Percentiles rank a stretch among this genome's conserved stretches.
Conservation (phyloP, 495 filamentous ascomycete genomes). For the Oleoguttula mirabilis region DNA sequence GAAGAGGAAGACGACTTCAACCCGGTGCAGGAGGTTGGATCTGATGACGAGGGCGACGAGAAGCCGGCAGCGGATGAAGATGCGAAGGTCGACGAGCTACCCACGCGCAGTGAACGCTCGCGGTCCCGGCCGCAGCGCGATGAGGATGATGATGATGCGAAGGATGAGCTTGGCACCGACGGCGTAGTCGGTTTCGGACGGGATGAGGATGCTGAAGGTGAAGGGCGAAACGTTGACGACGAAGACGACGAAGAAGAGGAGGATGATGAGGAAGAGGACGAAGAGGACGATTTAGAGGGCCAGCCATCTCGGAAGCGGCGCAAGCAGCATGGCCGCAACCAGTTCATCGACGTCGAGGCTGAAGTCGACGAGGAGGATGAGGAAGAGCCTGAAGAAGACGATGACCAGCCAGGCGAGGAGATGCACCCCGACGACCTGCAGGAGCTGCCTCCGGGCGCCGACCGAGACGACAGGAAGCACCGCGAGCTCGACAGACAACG, state of each 20-base stretch:
- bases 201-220: constrained; percentile 16
- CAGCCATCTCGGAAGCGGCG: constrained; percentile 63
- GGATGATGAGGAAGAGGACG: constrained; percentile 24
- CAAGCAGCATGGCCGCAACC: constrained; percentile 52
- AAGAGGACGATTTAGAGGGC: constrained; percentile 39
- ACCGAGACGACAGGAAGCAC: constrained; percentile 82
- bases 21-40: constrained; percentile 18
- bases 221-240: no score
- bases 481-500: constrained; percentile 86
- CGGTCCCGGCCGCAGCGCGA: constrained; percentile 26
- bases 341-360: constrained; percentile 91
- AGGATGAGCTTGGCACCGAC: constrained; percentile 19
- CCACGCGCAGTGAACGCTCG: neutral
- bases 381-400: constrained; percentile 73
- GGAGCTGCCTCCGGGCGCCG: constrained; percentile 64
- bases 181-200: neutral
- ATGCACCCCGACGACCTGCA: constrained; percentile 81
- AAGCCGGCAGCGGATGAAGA: constrained; percentile 21
- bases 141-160: constrained; percentile 34
- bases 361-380: constrained; percentile 92
- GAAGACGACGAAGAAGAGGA: constrained; percentile 25
- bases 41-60: constrained; percentile 21
- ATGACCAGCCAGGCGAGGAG: constrained; percentile 80
- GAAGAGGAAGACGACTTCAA: constrained; percentile 27
- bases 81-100: neutral